These are phyloP conservation scores for Macrophomina pseudophaseolina DNA, from an alignment of 2,329 filamentous ascomycete species.

Conservation along the genomic window DNA sequence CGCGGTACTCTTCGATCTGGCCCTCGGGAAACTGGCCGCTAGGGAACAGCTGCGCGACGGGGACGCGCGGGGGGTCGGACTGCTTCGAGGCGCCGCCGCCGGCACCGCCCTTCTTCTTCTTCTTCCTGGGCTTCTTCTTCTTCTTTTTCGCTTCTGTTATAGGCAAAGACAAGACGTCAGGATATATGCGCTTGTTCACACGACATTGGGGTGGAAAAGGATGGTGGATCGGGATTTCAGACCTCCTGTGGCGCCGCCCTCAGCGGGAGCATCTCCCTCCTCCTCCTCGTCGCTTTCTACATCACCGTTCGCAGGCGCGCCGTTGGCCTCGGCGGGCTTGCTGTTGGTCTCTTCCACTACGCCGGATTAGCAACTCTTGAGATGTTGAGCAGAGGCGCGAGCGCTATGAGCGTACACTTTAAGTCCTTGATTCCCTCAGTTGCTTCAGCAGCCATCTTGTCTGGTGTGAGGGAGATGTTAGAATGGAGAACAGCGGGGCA, in stretches of 20 bases:
- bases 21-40: constrained; percentile 75
- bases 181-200: neutral
- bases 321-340: constrained; percentile 35
- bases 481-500: constrained; percentile 1
- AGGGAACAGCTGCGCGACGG: constrained; percentile 75
- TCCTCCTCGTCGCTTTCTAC: constrained; percentile 59
- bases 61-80: constrained; percentile 76
- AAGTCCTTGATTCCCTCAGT: constrained; percentile 44
- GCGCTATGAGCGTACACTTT: constrained; percentile 39
- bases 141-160: constrained; percentile 74
- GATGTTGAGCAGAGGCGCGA: neutral
- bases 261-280: constrained; percentile 53
- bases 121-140: constrained; percentile 78
- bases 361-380: neutral
- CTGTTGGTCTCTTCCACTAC: constrained; percentile 45
- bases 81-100: constrained; percentile 63
- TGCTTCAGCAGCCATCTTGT: constrained; percentile 45
- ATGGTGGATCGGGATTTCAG: constrained; percentile 17
- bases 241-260: constrained; percentile 36
- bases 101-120: constrained; percentile 63
- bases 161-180: constrained; percentile 24
- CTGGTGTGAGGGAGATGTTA: constrained; percentile 5
- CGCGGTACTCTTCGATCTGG: constrained; percentile 76
- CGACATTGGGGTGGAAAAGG: neutral
- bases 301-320: constrained; percentile 32